Base-by-base conservation (phyloP, 108 stramenopile species). In the Discostella stelligeroides region DNA sequence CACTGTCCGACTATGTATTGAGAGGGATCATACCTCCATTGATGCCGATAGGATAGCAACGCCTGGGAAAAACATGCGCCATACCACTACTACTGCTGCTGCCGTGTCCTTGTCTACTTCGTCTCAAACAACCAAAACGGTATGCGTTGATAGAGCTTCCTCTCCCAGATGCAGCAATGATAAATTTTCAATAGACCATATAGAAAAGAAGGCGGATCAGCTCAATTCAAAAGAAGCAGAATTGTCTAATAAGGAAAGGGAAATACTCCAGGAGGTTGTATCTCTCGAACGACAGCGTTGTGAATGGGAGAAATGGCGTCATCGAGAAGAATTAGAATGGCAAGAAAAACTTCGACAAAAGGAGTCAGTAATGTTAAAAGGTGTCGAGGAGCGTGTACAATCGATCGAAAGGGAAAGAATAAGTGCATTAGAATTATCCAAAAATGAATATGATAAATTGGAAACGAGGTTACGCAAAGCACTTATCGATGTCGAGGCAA, bases 291-390 rank as follows among this genome's bases (percentile, higher is more conserved):
- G 69, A 60, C 63, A 74, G 43, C 66, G 73, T 7, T 49, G 24
- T 5, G 73, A 75, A 63, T 80, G 79, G 79, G 79, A 80, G 45
- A 46, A 80, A 25, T 75, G 68, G 73, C 59, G 73, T 37, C 69
- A 68, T 12, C 47, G 68, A 51, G 62, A 80, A 63, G 74, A 75
- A 43, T 9, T 75, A n/a, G 70, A 69, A 40, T 75, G 61, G 63
- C 79, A 80, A 21, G 75, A 80, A 30, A 75, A 63, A 40, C 68
- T 80, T 51, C 73, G 79, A n/a, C 53, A 51, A 25, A 75, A 80
- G 63, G 79, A 80, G 58, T 55, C 59, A 7, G 79, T 64, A 25
- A 66, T 66, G 20, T 53, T 83, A 40, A 51, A 55, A 56, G 40
- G 54, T 0, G 40, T 83, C 4, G 82, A 83, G 55, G 79, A 83